Evolutionary conservation across 78 protist genomes (phyloP), one percentile per base, ranked within the genome.

Genomic region (Dictyostelium purpureum): DNA sequence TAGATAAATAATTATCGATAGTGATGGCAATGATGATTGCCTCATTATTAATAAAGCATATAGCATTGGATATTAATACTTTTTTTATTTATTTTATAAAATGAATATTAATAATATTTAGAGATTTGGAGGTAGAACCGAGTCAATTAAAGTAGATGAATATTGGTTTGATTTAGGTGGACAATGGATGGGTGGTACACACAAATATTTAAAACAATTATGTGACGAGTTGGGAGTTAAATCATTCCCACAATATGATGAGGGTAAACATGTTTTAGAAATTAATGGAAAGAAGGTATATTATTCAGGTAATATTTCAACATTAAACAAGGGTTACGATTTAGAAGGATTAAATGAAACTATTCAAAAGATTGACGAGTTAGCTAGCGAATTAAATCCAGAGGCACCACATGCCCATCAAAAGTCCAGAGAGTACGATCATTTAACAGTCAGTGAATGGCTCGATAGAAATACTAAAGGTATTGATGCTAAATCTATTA

Each of bases 141-240:
- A 85, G 47, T 85, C 92, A 33, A 67, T 42, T 12, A 57, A 73
- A 42, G 92, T 85, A 12, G 92, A 85, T 37, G 92, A 74, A 33
- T 85, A 85, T 85, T 85, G 92, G 92, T 85, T 85, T 45, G 92
- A 85, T 85, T 74, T 85, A 12, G 92, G 92, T 21, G 92, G 92
- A 33, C 92, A 85, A 73, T 85, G 92, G 92, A 85, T 85, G 92
- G 90, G 92, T 1, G 92, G 92, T 56, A 85, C 92, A 38, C 92
- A 85, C 73, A 59, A 70, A 31, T 40, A 59, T 59, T 73, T 85
- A 33, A 70, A 61, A 45, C 52, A 19, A 0, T 18, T 73, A 12
- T 85, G 92, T 33, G 38, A 85, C 6, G 82, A 85, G 33, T 26
- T 85, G 3, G 83, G 92, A 31, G 65, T 85, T 16, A 6, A 73